Percentiles rank a stretch among this genome's conserved stretches.
Conservation (phyloP, 768 basidiomycete species). For the Phaffia tasmanica region DNA sequence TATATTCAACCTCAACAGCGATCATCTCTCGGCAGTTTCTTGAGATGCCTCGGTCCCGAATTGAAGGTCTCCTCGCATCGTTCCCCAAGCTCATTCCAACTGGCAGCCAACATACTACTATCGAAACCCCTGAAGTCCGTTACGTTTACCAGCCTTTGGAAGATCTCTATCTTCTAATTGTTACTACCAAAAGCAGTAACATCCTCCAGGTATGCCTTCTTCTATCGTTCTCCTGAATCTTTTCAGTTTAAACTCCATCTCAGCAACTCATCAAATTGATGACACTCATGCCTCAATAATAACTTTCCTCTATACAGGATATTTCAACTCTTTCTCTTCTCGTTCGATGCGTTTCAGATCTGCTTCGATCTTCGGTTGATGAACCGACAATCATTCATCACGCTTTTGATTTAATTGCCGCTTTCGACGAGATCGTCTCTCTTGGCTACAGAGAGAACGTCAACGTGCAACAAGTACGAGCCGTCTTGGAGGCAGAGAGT, state of each 20-base stretch:
- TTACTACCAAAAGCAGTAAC: conserved; percentile 98
- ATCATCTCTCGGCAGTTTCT: conserved; percentile 88
- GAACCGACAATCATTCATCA: conserved; percentile 82
- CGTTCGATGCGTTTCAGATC: conserved; percentile 81
- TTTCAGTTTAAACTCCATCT: neutral
- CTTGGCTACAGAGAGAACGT: conserved; percentile 53
- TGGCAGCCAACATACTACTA: conserved; percentile 90
- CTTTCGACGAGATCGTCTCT: conserved; percentile 93
- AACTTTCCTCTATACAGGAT: conserved; percentile 44
- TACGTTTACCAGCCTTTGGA: conserved; percentile 95
- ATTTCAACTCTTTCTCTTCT: conserved; percentile 92
- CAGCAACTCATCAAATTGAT: too few species aligned
- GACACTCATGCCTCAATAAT: neutral
- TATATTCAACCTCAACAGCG: conserved; percentile 44
- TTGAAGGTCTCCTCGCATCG: conserved; percentile 89
- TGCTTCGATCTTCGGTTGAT: conserved; percentile 60
- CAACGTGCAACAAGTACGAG: conserved; percentile 42
- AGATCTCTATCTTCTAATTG: conserved; percentile 90
- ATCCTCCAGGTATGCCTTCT: conserved; percentile 56
- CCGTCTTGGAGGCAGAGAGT: conserved; percentile 44
- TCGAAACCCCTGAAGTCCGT: conserved; percentile 86
- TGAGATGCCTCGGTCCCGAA: conserved; percentile 78
- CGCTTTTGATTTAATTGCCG: conserved; percentile 83
- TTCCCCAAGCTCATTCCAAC: conserved; percentile 96
- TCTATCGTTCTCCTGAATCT: neutral